phyloP scores from a whole-genome alignment of 2,329 filamentous ascomycete species.

The Neophaeococcomyces mojaviensis region DNA sequence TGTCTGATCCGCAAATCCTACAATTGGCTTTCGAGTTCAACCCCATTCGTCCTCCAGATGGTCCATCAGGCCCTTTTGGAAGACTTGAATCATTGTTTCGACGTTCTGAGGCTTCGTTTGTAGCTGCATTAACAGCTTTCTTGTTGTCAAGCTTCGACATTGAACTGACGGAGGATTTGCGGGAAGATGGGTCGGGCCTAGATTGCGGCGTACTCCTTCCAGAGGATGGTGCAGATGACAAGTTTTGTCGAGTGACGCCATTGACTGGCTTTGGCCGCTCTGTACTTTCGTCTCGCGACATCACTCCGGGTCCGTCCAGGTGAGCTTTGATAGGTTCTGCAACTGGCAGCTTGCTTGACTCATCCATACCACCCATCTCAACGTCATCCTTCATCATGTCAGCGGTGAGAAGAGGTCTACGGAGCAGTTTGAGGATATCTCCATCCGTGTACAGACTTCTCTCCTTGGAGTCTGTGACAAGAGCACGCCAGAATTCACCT shows the following conservation, averaged over 20 bases:
- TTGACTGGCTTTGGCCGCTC: not conserved
- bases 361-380: constrained; percentile 33
- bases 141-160: not conserved
- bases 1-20: constrained; percentile 38
- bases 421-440: constrained; percentile 49
- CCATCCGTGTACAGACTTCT: constrained; percentile 71
- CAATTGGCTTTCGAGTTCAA: constrained; percentile 37
- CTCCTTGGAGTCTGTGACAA: constrained; percentile 72
- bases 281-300: not conserved
- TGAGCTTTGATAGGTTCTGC: not conserved
- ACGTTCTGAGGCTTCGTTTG: not conserved
- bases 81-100: not conserved
- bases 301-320: not conserved
- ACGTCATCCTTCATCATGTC: constrained; percentile 35
- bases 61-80: constrained; percentile 21
- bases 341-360: not conserved
- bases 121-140: not conserved
- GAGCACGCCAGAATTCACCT: constrained; percentile 81
- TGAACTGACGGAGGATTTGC: not conserved
- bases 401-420: constrained; percentile 42
- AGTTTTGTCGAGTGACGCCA: not conserved
- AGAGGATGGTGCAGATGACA: not conserved
- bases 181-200: not conserved
- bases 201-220: not conserved
- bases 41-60: constrained; percentile 37